Evolutionary conservation across 345 rosid genomes (phyloP).

Genomic region (Rhizophora apiculata): DNA sequence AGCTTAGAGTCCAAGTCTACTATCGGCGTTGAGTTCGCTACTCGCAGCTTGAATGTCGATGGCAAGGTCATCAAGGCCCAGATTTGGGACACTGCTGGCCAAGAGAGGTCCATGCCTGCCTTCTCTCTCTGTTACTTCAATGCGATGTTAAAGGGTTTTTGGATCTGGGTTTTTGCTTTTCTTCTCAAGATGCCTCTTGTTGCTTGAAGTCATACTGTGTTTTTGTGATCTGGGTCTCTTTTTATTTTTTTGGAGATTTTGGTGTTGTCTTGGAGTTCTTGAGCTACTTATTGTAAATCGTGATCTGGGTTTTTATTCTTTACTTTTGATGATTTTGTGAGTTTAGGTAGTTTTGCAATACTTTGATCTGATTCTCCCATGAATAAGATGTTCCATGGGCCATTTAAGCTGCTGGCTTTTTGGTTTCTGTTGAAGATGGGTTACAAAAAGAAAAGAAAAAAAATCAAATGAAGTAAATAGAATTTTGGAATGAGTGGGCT

Average conservation of each 20-base stretch:
- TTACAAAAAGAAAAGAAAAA: neutral
- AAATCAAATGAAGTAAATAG: neutral
- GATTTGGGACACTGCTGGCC: constrained; percentile 99
- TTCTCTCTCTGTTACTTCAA: neutral
- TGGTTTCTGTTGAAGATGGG: constrained; percentile 1
- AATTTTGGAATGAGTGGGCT: neutral
- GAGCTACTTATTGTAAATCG: neutral
- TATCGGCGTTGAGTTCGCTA: constrained; percentile 91
- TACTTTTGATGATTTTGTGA: constrained; percentile 8
- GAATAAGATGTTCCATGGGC: neutral
- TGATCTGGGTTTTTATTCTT: constrained; percentile 16
- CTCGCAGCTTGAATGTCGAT: constrained; percentile 84
- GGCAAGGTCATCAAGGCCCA: constrained; percentile 84
- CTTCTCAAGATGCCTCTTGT: neutral
- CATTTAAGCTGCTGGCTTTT: neutral
- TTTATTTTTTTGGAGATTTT: constrained; percentile 14
- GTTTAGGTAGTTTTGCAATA: constrained; percentile 9
- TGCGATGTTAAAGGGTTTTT: no score
- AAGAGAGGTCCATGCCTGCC: constrained; percentile 55
- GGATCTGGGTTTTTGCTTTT: neutral
- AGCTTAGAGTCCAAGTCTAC: constrained; percentile 92
- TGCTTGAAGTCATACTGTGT: neutral
- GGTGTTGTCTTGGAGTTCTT: constrained; percentile 8
- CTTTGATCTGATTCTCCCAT: constrained; percentile 22
- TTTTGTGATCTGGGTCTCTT: constrained; percentile 20